Evolutionary conservation across 2,329 filamentous ascomycete genomes (phyloP).

Genomic region (Macroventuria anomochaeta): DNA sequence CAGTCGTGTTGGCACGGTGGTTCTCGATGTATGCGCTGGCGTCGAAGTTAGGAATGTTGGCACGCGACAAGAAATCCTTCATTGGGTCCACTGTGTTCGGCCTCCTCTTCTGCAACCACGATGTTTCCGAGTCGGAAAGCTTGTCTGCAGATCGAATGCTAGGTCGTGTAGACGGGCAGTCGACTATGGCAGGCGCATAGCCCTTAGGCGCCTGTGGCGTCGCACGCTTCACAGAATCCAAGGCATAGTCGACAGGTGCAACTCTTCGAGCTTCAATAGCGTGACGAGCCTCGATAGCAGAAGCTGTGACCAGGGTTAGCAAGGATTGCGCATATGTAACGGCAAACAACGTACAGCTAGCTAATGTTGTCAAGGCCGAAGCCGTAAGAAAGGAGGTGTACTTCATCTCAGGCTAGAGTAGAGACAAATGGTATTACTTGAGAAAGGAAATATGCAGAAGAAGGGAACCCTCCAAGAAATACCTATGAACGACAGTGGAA

Average conservation of each 20-base stretch:
- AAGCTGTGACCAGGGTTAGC: slow-evolving; percentile 36
- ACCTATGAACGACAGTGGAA: background rate
- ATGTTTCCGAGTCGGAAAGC: slow-evolving; percentile 72
- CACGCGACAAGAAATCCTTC: slow-evolving; percentile 71
- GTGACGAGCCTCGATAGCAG: slow-evolving; percentile 32
- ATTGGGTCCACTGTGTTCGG: slow-evolving; percentile 78
- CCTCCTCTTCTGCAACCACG: slow-evolving; percentile 76
- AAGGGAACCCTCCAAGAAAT: background rate
- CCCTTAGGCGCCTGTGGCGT: slow-evolving; percentile 66
- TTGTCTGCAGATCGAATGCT: slow-evolving; percentile 67
- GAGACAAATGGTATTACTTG: background rate
- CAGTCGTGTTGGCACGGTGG: slow-evolving; percentile 61
- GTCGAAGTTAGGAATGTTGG: slow-evolving; percentile 80
- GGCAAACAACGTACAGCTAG: slow-evolving; percentile 34
- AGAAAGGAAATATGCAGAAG: slow-evolving; percentile 1
- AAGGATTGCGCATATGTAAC: background rate
- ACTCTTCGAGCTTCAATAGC: slow-evolving; percentile 21
- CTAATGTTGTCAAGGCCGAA: slow-evolving; percentile 39
- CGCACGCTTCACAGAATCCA: slow-evolving; percentile 49
- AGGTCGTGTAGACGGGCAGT: slow-evolving; percentile 74
- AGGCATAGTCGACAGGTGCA: slow-evolving; percentile 21
- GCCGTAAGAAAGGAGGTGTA: slow-evolving; percentile 34
- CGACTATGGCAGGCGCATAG: slow-evolving; percentile 72
- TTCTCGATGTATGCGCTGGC: slow-evolving; percentile 73
- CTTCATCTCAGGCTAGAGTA: slow-evolving; percentile 34